Evolutionary conservation across 139 green algal genomes (phyloP).

Genomic region (Auxenochlorella pyrenoidosa): DNA sequence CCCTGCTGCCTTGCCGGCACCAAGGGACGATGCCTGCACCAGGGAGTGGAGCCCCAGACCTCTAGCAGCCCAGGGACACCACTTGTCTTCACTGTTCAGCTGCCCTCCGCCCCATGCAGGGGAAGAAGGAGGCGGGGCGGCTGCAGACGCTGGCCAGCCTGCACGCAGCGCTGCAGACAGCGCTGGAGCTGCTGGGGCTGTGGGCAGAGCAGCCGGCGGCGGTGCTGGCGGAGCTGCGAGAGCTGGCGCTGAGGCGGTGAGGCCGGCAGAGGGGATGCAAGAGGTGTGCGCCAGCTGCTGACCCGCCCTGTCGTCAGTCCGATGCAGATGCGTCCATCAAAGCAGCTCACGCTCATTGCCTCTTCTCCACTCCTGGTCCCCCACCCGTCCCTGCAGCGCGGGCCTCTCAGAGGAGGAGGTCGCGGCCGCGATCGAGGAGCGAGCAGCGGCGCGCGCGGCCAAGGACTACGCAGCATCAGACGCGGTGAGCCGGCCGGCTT

Average conservation of each 20-base stretch:
- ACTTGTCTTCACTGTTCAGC: not conserved
- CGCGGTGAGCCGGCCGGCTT: constrained; percentile 36
- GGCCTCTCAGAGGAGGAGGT: constrained; percentile 79
- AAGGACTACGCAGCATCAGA: constrained; percentile 89
- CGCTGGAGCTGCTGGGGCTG: constrained; percentile 58
- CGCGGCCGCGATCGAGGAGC: constrained; percentile 52
- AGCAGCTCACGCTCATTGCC: not conserved
- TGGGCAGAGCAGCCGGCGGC: constrained; percentile 21
- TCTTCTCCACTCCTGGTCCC: not conserved
- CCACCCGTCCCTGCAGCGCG: constrained; percentile 39
- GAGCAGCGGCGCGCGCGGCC: constrained; percentile 53
- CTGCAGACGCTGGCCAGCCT: constrained; percentile 47
- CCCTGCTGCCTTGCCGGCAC: not conserved
- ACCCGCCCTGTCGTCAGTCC: no score
- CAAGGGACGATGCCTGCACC: not conserved
- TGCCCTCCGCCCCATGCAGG: constrained; percentile 29
- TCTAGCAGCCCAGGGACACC: not conserved
- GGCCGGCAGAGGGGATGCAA: not conserved
- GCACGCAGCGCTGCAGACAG: constrained; percentile 28
- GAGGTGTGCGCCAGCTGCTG: no score
- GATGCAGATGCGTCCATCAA: no score
- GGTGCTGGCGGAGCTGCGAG: constrained; percentile 62
- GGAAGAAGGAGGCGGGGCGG: constrained; percentile 57
- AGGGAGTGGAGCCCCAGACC: no score
- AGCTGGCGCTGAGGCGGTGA: constrained; percentile 73